Evolutionary conservation across 116 monocot species (phyloP).

Genomic region (Papilionanthe hybrid): DNA sequence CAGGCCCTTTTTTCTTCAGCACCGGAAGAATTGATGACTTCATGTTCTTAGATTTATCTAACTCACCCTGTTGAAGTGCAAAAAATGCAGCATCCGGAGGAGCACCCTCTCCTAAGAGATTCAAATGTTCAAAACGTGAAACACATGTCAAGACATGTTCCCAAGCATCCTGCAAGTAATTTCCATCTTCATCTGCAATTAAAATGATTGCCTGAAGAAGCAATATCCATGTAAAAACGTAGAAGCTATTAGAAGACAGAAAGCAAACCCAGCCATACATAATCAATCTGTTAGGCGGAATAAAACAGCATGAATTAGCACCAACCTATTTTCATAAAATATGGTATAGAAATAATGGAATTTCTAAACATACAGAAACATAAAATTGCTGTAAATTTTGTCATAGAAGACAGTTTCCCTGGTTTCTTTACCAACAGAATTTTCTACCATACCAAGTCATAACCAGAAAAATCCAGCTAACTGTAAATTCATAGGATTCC

Average conservation of each 20-base stretch:
- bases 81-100: constrained; percentile 96
- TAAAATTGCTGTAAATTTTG: not conserved
- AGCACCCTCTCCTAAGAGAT: constrained; percentile 88
- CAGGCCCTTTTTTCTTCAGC: constrained; percentile 79
- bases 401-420: too few species aligned
- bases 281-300: not conserved
- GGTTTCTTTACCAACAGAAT: too few species aligned
- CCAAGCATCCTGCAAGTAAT: constrained; percentile 98
- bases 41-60: constrained; percentile 76
- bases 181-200: constrained; percentile 98
- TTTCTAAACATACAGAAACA: not conserved
- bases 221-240: constrained; percentile 7
- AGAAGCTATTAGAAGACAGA: constrained; percentile 1
- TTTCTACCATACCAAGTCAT: not conserved
- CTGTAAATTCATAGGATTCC: not conserved
- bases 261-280: not conserved
- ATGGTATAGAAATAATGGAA: not conserved
- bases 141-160: constrained; percentile 95
- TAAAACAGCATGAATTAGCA: not conserved
- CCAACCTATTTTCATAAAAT: not conserved
- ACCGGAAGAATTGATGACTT: constrained; percentile 87
- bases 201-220: constrained; percentile 67
- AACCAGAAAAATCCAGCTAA: not conserved
- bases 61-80: constrained; percentile 75
- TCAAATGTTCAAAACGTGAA: constrained; percentile 92